phyloP scores from a whole-genome alignment of 1,139 yeast genomes.

The Tardiomyces blankii region DNA sequence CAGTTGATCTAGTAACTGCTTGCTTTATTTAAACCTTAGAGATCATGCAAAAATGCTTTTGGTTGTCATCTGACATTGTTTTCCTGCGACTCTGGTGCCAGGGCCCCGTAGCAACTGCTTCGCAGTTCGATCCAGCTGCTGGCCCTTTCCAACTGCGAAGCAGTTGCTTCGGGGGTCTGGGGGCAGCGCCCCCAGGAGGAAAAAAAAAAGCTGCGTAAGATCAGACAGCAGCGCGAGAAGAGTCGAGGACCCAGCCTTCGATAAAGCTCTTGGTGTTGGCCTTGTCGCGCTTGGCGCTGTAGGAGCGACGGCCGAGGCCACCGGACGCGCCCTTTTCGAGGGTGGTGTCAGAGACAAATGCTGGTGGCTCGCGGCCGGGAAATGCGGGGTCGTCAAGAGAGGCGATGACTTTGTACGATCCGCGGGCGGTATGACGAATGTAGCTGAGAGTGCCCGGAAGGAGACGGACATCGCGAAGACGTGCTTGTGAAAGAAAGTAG shows the following conservation, averaged over 20 bases:
- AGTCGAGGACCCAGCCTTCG: background rate
- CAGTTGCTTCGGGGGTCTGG: too few relatives aligned
- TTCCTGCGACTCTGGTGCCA: too few relatives aligned
- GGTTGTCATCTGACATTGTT: too few relatives aligned
- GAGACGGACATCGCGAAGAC: conserved; percentile 9
- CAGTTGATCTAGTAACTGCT: too few relatives aligned
- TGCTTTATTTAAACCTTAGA: too few relatives aligned
- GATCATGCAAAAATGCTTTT: too few relatives aligned
- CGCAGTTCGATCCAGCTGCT: too few relatives aligned
- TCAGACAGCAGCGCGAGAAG: conserved; percentile 1
- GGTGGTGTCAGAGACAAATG: conserved; percentile 3
- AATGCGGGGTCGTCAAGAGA: conserved; percentile 6
- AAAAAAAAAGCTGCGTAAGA: background rate
- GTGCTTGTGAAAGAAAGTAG: conserved; percentile 19
- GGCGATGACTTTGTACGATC: conserved; percentile 8
- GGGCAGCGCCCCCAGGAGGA: too few relatives aligned
- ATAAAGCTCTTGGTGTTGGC: conserved; percentile 5
- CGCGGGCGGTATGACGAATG: conserved; percentile 10
- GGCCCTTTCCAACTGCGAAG: too few relatives aligned
- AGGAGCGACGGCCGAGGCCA: conserved; percentile 7
- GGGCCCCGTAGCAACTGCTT: too few relatives aligned
- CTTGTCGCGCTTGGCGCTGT: conserved; percentile 4
- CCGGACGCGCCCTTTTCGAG: conserved; percentile 7
- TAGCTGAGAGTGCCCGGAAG: background rate
- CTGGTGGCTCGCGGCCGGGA: conserved; percentile 4